Percentiles rank a stretch among this genome's conserved stretches.
phyloP scores from a whole-genome alignment of 805 yeast species.

The Clavispora asparagi region DNA sequence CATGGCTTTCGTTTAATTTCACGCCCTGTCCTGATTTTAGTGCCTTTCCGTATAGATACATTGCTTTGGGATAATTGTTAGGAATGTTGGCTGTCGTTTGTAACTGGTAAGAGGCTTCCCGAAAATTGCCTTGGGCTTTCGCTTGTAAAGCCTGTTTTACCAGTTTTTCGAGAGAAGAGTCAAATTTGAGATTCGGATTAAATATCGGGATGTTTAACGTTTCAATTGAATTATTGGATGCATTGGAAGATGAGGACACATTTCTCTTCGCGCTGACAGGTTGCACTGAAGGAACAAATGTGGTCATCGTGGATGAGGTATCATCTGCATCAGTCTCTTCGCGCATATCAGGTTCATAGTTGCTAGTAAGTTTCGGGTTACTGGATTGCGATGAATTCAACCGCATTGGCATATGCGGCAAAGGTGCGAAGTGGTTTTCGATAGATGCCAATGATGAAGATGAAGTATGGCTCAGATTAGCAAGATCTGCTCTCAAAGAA shows the following conservation, averaged over 20 bases:
- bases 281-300: background rate
- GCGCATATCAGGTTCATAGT: background rate
- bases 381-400: background rate
- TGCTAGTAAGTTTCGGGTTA: background rate
- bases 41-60: constrained; percentile 64
- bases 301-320: background rate
- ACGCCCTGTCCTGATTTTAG: constrained; percentile 67
- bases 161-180: constrained; percentile 27
- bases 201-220: constrained; percentile 5
- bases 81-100: constrained; percentile 62
- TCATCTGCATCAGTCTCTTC: background rate
- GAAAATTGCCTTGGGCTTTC: constrained; percentile 53
- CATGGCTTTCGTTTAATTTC: constrained; percentile 45
- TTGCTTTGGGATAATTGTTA: constrained; percentile 50
- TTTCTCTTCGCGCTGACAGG: background rate
- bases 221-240: constrained; percentile 5
- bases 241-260: background rate
- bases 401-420: background rate
- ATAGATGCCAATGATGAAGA: background rate
- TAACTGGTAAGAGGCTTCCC: constrained; percentile 66
- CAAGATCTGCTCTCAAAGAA: constrained; percentile 22
- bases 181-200: constrained; percentile 9
- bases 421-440: background rate
- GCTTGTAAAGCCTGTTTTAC: constrained; percentile 43
- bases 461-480: constrained; percentile 1